Evolutionary conservation across 2,329 filamentous ascomycete genomes (phyloP).

Genomic region (Delphinella strobiligena): DNA sequence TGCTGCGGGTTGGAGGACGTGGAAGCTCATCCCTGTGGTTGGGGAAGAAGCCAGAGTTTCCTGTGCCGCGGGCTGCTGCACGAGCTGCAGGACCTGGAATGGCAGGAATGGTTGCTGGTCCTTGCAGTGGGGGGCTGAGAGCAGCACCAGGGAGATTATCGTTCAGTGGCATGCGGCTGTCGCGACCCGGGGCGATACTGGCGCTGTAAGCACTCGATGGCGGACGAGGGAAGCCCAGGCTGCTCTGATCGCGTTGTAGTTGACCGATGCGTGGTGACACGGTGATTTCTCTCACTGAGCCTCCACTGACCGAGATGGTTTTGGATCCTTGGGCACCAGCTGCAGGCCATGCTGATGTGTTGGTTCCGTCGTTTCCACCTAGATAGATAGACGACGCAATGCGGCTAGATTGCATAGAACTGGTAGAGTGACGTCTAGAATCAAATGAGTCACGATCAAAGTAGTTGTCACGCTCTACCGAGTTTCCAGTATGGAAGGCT

Average conservation of each 20-base stretch:
- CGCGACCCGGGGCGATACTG: conserved; percentile 29
- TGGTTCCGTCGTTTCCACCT: background rate
- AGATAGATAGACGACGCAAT: conserved; percentile 9
- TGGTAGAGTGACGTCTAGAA: conserved; percentile 8
- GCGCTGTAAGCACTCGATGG: conserved; percentile 33
- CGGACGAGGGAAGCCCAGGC: conserved; percentile 13
- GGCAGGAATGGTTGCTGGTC: conserved; percentile 2
- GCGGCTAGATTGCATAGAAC: conserved; percentile 2
- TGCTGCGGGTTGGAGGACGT: background rate
- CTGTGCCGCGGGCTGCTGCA: conserved; percentile 22
- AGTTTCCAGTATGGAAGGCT: conserved; percentile 14
- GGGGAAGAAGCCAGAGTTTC: conserved; percentile 42
- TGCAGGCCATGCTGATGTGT: conserved; percentile 16
- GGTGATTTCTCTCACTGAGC: conserved; percentile 6
- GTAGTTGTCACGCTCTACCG: conserved; percentile 15
- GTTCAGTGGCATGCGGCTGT: conserved; percentile 30
- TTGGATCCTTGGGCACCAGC: conserved; percentile 11
- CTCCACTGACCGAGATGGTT: conserved; percentile 1
- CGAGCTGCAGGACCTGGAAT: conserved; percentile 15
- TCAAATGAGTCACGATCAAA: conserved; percentile 20
- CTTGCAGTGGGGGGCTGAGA: conserved; percentile 3
- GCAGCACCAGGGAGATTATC: conserved; percentile 6
- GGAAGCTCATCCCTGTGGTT: background rate
- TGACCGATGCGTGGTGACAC: conserved; percentile 3
- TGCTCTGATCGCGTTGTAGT: background rate